These are phyloP conservation scores for Loxodes magnus DNA, from an alignment of 73 alveolate genomes.

Conservation along the genomic window DNA sequence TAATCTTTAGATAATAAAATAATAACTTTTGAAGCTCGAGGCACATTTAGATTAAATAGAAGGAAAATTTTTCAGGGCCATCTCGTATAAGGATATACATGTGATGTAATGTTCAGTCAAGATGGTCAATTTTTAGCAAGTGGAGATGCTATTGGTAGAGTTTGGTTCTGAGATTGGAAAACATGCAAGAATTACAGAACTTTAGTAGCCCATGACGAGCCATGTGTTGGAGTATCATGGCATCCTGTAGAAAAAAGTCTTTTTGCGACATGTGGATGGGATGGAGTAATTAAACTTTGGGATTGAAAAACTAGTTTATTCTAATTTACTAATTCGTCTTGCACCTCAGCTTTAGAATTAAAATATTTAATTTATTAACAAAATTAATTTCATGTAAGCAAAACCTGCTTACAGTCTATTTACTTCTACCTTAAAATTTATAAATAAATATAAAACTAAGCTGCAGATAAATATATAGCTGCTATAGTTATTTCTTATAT, in stretches of 20 bases:
- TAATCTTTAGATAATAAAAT: slow-evolving; percentile 90
- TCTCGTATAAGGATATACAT: slow-evolving; percentile 87
- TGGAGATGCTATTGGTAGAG: slow-evolving; percentile 96
- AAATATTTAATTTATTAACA: too few relatives aligned
- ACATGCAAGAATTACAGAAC: slow-evolving; percentile 82
- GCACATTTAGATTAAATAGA: slow-evolving; percentile 79
- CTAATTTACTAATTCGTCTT: too few relatives aligned
- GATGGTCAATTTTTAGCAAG: slow-evolving; percentile 91
- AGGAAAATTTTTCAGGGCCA: slow-evolving; percentile 94
- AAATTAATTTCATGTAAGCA: too few relatives aligned
- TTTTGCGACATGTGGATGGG: slow-evolving; percentile 97
- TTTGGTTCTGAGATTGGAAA: slow-evolving; percentile 97
- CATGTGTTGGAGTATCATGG: slow-evolving; percentile 93
- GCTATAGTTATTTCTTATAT: too few relatives aligned
- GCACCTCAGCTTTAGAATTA: too few relatives aligned
- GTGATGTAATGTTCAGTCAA: slow-evolving; percentile 85
- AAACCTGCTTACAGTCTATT: too few relatives aligned
- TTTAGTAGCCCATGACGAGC: slow-evolving; percentile 88
- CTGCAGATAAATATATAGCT: too few relatives aligned
- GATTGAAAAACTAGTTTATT: slow-evolving; percentile 82
- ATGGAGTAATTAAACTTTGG: slow-evolving; percentile 95
- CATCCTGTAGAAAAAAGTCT: slow-evolving; percentile 89
- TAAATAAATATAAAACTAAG: too few relatives aligned
- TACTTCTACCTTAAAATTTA: too few relatives aligned
- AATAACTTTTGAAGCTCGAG: slow-evolving; percentile 88